Percentiles rank a stretch among this genome's conserved stretches.
Evolutionary conservation across 352 stramenopile genomes (phyloP).

Genomic region (Phytophthora colocasiae): DNA sequence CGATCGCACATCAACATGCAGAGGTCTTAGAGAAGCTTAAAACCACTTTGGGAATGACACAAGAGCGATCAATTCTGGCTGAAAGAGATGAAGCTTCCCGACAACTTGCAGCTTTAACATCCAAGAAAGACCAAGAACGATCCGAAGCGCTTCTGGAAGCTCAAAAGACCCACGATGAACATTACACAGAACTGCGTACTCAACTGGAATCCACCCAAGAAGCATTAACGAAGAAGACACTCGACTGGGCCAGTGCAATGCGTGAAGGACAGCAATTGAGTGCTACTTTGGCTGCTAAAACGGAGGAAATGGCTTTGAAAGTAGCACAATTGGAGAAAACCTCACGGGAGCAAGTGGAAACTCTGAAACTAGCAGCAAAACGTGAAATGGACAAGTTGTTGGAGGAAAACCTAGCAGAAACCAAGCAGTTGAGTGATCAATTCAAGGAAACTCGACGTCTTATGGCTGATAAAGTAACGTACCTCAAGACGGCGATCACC

Average conservation of each 20-base stretch:
- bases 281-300: conserved; percentile 41
- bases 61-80: conserved; percentile 42
- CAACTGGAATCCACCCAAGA: conserved; percentile 33
- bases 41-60: conserved; percentile 25
- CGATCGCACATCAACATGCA: conserved; percentile 25
- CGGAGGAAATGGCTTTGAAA: conserved; percentile 42
- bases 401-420: conserved; percentile 76
- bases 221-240: conserved; percentile 37
- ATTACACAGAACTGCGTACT: conserved; percentile 33
- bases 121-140: conserved; percentile 53
- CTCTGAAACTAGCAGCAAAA: conserved; percentile 61
- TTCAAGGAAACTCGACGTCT: conserved; percentile 69
- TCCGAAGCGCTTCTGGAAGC: conserved; percentile 37
- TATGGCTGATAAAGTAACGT: conserved; percentile 58
- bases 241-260: conserved; percentile 38
- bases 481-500: conserved; percentile 48
- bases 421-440: conserved; percentile 67
- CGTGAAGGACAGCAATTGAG: conserved; percentile 41
- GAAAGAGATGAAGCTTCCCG: conserved; percentile 44
- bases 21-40: conserved; percentile 36
- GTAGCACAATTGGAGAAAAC: conserved; percentile 43
- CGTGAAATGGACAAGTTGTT: conserved; percentile 72
- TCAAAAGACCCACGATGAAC: conserved; percentile 32
- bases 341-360: conserved; percentile 59
- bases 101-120: conserved; percentile 35